phyloP scores from a whole-genome alignment of 305 asterid species.

The Coffea humblotiana region DNA sequence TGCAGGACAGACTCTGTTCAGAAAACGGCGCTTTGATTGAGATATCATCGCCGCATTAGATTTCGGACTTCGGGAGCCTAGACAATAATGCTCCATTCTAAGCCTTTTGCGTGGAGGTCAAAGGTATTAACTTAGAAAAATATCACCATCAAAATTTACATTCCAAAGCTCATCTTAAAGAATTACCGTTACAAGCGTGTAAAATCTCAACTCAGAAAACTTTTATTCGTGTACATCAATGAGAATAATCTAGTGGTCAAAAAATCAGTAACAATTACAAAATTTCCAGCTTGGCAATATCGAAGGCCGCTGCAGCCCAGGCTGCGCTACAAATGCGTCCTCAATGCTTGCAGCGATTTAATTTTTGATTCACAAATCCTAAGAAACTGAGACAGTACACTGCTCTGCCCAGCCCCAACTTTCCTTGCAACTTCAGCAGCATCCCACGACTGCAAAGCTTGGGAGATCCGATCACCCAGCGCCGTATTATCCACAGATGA shows the following conservation, averaged over 20 bases:
- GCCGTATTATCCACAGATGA: slow-evolving; percentile 44
- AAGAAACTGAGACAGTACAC: slow-evolving; percentile 51
- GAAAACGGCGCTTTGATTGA: slow-evolving; percentile 20
- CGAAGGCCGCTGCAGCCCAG: neutral
- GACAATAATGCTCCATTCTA: neutral
- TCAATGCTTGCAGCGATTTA: slow-evolving; percentile 53
- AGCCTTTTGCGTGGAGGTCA: neutral
- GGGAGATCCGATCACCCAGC: slow-evolving; percentile 60
- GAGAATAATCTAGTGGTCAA: slow-evolving; percentile 17
- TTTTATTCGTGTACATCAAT: slow-evolving; percentile 23
- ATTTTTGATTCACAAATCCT: slow-evolving; percentile 61
- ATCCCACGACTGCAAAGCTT: slow-evolving; percentile 65
- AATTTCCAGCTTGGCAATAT: slow-evolving; percentile 25
- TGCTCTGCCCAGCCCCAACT: slow-evolving; percentile 52
- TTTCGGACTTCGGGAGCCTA: neutral
- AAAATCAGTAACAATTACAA: slow-evolving; percentile 31
- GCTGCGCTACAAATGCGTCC: slow-evolving; percentile 44
- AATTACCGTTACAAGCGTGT: slow-evolving; percentile 28
- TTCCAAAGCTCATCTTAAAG: slow-evolving; percentile 19
- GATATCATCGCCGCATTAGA: neutral
- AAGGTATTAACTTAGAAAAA: slow-evolving; percentile 4
- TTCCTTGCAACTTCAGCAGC: slow-evolving; percentile 58
- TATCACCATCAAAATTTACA: slow-evolving; percentile 30
- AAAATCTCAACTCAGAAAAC: slow-evolving; percentile 19
- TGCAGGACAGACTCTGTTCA: slow-evolving; percentile 1